Conservation (phyloP, 805 yeast genomes). For the Blastobotrys muscicola region DNA sequence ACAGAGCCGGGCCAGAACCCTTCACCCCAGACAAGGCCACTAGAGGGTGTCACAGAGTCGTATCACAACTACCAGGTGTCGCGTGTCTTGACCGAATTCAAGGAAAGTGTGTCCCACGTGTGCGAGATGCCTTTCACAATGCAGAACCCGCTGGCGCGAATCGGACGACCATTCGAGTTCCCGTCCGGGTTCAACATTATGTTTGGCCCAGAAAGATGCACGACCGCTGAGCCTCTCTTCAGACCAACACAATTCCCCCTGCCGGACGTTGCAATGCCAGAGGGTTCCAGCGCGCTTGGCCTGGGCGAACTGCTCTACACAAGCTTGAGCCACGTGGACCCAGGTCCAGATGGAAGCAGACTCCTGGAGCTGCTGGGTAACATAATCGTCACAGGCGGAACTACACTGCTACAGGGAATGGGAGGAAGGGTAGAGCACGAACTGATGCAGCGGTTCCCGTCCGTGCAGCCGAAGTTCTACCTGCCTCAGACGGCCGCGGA, state of each 20-base stretch:
- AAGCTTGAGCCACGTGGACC: constrained; percentile 27
- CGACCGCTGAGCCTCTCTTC: constrained; percentile 60
- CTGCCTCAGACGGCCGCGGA: constrained; percentile 38
- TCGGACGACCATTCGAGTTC: constrained; percentile 44
- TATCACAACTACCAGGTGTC: constrained; percentile 31
- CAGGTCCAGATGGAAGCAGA: neutral
- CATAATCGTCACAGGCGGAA: constrained; percentile 54
- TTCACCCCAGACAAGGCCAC: constrained; percentile 19
- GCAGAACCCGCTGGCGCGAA: constrained; percentile 24
- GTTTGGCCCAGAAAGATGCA: constrained; percentile 44
- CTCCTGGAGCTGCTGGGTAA: constrained; percentile 29
- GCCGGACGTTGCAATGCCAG: constrained; percentile 34
- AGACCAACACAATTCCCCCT: constrained; percentile 48
- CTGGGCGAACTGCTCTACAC: constrained; percentile 37
- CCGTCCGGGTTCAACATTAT: constrained; percentile 44
- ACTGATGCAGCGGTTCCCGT: constrained; percentile 45
- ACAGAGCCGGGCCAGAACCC: constrained; percentile 29
- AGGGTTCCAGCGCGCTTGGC: constrained; percentile 34
- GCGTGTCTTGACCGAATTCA: constrained; percentile 40
- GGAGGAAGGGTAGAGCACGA: constrained; percentile 48
- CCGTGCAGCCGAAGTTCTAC: constrained; percentile 34
- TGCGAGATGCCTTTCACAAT: constrained; percentile 33
- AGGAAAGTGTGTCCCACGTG: constrained; percentile 32
- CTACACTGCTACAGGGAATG: constrained; percentile 46
- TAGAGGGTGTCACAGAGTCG: constrained; percentile 23